Evolutionary conservation across 768 basidiomycete genomes (phyloP).

Genomic region (Daedaleopsis nitida): DNA sequence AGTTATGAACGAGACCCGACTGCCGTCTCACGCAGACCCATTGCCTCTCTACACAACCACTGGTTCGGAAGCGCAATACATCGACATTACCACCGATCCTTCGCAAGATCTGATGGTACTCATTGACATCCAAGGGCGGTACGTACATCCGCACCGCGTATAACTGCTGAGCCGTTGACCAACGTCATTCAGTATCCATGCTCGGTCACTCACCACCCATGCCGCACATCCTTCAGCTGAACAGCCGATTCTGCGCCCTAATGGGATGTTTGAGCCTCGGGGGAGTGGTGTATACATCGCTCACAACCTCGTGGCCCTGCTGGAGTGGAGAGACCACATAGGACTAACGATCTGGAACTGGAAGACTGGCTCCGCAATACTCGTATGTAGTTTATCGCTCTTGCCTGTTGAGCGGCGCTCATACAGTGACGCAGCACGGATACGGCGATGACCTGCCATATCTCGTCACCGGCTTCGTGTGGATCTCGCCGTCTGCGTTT

Average conservation of each 20-base stretch:
- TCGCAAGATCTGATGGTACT: constrained; percentile 59
- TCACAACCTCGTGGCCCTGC: constrained; percentile 51
- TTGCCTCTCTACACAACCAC: constrained; percentile 27
- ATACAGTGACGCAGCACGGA: constrained; percentile 31
- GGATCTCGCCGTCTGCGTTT: constrained; percentile 45
- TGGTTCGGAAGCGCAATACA: constrained; percentile 41
- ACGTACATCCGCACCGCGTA: constrained; percentile 11
- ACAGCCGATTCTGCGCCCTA: constrained; percentile 29
- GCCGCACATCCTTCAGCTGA: constrained; percentile 45
- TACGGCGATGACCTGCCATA: constrained; percentile 28
- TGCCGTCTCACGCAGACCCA: constrained; percentile 22
- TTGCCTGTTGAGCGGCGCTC: background rate
- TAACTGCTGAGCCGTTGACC: too few relatives aligned
- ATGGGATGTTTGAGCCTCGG: constrained; percentile 24
- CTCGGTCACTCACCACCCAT: constrained; percentile 43
- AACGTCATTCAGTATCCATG: constrained; percentile 37
- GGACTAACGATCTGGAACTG: constrained; percentile 54
- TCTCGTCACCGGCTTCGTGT: constrained; percentile 44
- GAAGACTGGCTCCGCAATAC: constrained; percentile 42
- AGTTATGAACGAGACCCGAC: constrained; percentile 29
- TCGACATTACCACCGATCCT: constrained; percentile 65
- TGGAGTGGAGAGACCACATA: constrained; percentile 33
- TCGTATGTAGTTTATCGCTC: constrained; percentile 37
- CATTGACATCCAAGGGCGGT: constrained; percentile 31
- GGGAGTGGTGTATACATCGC: constrained; percentile 50